Percentiles rank a stretch among this genome's conserved stretches.
phyloP scores from a whole-genome alignment of 202 grass and related monocot species.

The Panicum hallii region DNA sequence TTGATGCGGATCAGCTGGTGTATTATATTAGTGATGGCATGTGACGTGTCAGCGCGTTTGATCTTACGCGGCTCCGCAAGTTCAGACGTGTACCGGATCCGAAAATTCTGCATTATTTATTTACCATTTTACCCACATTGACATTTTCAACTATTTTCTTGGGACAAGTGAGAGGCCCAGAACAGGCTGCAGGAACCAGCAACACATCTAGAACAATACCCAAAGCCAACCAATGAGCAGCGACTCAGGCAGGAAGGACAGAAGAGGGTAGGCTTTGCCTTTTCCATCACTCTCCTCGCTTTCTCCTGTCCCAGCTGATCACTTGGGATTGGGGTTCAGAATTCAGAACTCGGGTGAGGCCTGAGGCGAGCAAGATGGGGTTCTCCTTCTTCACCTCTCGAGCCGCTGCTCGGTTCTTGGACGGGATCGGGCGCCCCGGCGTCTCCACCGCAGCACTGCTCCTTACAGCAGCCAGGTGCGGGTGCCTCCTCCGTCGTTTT shows the following conservation, averaged over 20 bases:
- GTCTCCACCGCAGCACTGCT: slow-evolving; percentile 54
- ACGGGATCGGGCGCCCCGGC: slow-evolving; percentile 39
- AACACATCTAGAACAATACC: background rate
- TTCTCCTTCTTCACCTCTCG: slow-evolving; percentile 60
- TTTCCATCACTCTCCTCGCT: slow-evolving; percentile 34
- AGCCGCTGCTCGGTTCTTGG: slow-evolving; percentile 39
- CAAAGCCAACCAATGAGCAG: background rate
- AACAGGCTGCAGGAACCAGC: background rate
- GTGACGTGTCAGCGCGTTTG: slow-evolving; percentile 7
- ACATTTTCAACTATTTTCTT: background rate
- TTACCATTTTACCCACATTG: background rate
- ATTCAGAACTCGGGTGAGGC: slow-evolving; percentile 17
- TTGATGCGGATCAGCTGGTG: background rate
- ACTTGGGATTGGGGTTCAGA: slow-evolving; percentile 5
- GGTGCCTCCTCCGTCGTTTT: background rate
- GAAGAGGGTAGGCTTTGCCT: slow-evolving; percentile 6
- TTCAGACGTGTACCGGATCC: background rate
- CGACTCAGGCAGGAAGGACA: background rate
- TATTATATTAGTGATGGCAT: background rate
- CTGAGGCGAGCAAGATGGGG: slow-evolving; percentile 41
- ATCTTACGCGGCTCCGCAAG: background rate
- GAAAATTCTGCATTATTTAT: background rate
- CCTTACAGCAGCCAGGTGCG: slow-evolving; percentile 51
- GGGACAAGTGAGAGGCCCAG: background rate
- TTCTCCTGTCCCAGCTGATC: slow-evolving; percentile 15